Conservation (phyloP, 129 eudicot species). For the Helianthus tuberosus region DNA sequence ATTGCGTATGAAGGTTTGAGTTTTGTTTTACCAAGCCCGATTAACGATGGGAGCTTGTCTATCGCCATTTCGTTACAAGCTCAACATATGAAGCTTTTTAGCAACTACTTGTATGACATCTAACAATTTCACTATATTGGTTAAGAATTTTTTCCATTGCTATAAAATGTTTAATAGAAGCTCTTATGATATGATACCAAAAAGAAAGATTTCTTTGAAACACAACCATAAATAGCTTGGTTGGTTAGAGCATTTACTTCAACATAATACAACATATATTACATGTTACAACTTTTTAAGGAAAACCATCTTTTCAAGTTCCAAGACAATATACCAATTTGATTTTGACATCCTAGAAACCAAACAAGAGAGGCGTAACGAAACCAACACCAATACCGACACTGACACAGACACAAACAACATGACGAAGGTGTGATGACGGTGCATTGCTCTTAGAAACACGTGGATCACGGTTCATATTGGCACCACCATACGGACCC, state of each 20-base stretch:
- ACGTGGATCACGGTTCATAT: slow-evolving; percentile 25
- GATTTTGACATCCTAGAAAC: slow-evolving; percentile 16
- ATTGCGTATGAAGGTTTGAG: slow-evolving; percentile 40
- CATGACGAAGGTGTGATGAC: background rate
- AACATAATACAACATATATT: background rate
- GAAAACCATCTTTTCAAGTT: background rate
- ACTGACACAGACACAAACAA: background rate
- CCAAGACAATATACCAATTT: slow-evolving; percentile 6
- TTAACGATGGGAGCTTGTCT: slow-evolving; percentile 35
- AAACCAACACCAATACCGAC: slow-evolving; percentile 9
- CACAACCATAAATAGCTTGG: background rate
- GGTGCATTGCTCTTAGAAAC: slow-evolving; percentile 15
- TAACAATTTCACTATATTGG: slow-evolving; percentile 23
- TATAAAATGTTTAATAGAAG: background rate
- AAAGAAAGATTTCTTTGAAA: background rate
- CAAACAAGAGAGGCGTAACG: slow-evolving; percentile 6
- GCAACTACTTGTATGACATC: slow-evolving; percentile 54
- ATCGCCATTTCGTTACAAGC: slow-evolving; percentile 33
- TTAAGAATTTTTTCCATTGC: slow-evolving; percentile 4
- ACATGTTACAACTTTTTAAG: background rate
- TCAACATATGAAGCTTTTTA: slow-evolving; percentile 59
- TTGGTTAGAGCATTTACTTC: background rate
- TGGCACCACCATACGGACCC: slow-evolving; percentile 34
- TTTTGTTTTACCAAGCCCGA: slow-evolving; percentile 34
- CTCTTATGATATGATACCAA: background rate